Evolutionary conservation across 2,329 filamentous ascomycete genomes (phyloP), one percentile per base, ranked within the genome.

Genomic region (Xylariaceae sp.): DNA sequence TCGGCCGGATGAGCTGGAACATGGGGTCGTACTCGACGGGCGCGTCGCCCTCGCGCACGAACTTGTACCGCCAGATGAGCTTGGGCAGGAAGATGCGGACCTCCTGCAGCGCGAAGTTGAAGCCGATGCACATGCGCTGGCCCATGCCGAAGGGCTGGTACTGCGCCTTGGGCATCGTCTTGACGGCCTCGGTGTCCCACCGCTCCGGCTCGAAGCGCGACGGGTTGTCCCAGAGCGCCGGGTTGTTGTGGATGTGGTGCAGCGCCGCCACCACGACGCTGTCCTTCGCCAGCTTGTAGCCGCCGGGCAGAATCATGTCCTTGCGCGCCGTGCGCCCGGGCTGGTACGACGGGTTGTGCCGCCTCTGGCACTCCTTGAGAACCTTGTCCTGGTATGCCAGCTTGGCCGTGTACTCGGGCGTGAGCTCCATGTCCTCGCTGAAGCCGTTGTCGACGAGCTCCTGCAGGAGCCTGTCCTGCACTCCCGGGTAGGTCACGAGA

Each of bases 71-170:
- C 41, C 69, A 81, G 2, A 81, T 57, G 24, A 82, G 59, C 61
- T 80, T 74, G 1, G 69, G 63, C 46, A 82, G 27, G 48, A 78
- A 70, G 3, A 78, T 64, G 61, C 80, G 80, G 42, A 78, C 65
- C 56, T 82, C 76, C 42, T 71, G 68, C 5, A 81, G 60, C 0
- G 76, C 78, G 55, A 81, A 79, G 57, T 79, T 81, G 66, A 79
- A 81, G 0, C 77, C 78, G 39, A 82, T 74, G 44, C 78, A 82
- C 60, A 69, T 70, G 1, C 78, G 63, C 0, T 65, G 70, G 0
- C 78, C 78, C 0, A 67, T 61, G 0, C 71, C 76, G 46, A 82
- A 83, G 0, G 78, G 78, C 3, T 74, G 62, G 49, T 81, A 82
- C 0, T 70, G 61, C 2, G 65, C 68, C 18, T 30, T 36, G 31